Evolutionary conservation across 2,329 filamentous ascomycete genomes (phyloP), one percentile per base, ranked within the genome.

Genomic region (Epichloe festucae): DNA sequence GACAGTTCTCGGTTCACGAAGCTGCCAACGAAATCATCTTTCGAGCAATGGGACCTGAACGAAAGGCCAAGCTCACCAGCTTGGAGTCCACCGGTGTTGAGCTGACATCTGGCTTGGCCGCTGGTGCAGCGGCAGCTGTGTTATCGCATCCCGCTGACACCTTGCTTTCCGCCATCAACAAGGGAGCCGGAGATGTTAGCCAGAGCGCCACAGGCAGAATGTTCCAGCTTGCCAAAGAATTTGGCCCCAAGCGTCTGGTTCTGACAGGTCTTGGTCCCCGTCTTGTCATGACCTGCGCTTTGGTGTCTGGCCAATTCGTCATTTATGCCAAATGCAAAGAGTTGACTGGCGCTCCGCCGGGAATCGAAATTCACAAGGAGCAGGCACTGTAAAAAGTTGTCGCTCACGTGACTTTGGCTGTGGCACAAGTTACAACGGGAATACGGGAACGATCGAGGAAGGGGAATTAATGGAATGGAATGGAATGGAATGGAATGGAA

Each of bases 1-100:
- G 88, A 67, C 94, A 95, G 75, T 95, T 95, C 75, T 87, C 90
- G 59, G 89, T 91, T 51, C 93, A 88, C 76, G 89, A 95, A 74
- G 91, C 87, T 63, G 87, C 85, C 60, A 82, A 86, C 63, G 88
- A 95, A 71, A 65, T 77, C 59, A 79, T 90, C 68, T 95, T 82
- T 75, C 73, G 76, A 52, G 54, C 68, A 51, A 75, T 94, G 65
- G 86, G 90, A 64, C 74, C 71, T 14, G 73, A 77, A 59, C 68
- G 69, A 53, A 93, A 91, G 75, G 76, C 77, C 56, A 78, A 73
- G 58, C 74, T 87, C 61, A 84, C 83, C 54, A 76, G 80, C 59
- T 75, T 83, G 58, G 81, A 84, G 65, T 85, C 87, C 67, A 95
- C 89, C 46, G 79, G 78, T 61, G 82, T 94, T 65, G 94, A 95